Base-by-base conservation (phyloP, 768 basidiomycete genomes). In the Termitomyces sp. region DNA sequence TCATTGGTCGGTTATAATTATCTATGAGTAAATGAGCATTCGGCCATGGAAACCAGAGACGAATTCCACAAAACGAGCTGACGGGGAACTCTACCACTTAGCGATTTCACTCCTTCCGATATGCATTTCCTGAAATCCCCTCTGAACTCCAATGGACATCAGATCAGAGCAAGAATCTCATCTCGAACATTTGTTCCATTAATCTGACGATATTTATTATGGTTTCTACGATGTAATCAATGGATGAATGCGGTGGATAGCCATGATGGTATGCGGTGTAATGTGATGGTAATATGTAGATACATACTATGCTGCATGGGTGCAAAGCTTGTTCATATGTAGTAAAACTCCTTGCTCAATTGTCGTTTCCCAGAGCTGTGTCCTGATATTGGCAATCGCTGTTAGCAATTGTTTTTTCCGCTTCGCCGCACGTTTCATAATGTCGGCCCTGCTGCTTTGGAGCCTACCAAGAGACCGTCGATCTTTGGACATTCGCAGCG, bases 321-420 rank as follows among this genome's bases (percentile, higher is more conserved):
- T 58, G 48, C 62, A 64, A 59, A 66, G 64, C 67, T 72, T 82
- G 61, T 64, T 63, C 44, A 87, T 67, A 60, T 83, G 77, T 37
- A 76, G 67, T 58, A 89, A 71, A 52, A 79, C 83, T n/a, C 84
- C 87, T 64, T 85, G 81, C 70, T 89, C 88, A 51, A 89, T 78
- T 40, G 82, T 85, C 51, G 80, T 79, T 72, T 89, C 88, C 90
- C 90, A 91, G 56, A 91, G 69, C 65, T 87, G 84, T 30, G 82
- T 76, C 65, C 86, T 87, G 24, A 85, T 81, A 53, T 72, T 74
- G 49, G 85, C 79, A 45, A 91, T 71, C 71, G 87, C 85, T 10
- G 71, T 71, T 55, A 72, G 71, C 37, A 92, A 62, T 62, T 82
- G 75, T 55, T 71, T 70, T 58, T 82, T 80, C 64, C 81, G 77